Base-by-base conservation (phyloP, 306 rosid species). In the Acacia acuminata region DNA sequence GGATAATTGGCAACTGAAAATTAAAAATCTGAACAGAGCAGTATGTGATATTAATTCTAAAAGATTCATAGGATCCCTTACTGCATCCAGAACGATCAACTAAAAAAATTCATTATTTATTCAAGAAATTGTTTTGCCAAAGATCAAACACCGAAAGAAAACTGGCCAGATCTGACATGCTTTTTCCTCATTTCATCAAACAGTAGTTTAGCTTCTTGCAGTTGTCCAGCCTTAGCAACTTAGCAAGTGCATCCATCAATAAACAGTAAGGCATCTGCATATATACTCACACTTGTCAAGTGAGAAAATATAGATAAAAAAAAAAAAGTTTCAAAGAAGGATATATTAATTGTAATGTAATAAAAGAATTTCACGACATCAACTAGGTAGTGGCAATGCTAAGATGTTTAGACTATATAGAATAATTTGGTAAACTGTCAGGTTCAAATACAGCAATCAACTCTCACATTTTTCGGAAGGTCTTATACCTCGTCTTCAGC, bases 191-290 rank as follows among this genome's bases (percentile, higher is more conserved):
- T 87, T 85, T 89, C 90, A 40, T 86, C 87, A 85, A 95, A 95
- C 78, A 90, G 76, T 85, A 85, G 70, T 81, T 91, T 92, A 71
- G 98, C 99, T 80, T 93, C 99, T 19, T 87, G 73, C 58, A 90
- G 65, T 48, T 71, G 86, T 77, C 98, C 91, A 51, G 91, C 90
- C n/a, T n/a, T n/a, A n/a, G n/a, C n/a, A n/a, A n/a, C 91, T 90
- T 94, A 77, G 94, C 92, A 78, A 92, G 90, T 79, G 92, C 97
- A 88, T 91, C 93, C 91, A 95, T 93, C 86, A 92, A 76, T 77
- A 92, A 72, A 87, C 98, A 92, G 85, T 90, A 95, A 5, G 99
- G 94, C 93, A 95, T 95, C 98, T 95, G 77, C 83, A 84, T 71
- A 55, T 36, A 75, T 11, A 80, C 58, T 78, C 40, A 36, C 24